Percentiles rank a stretch among this genome's conserved stretches.
Conservation (phyloP, 2,329 filamentous ascomycete genomes). For the Arthrinium phaeospermum region DNA sequence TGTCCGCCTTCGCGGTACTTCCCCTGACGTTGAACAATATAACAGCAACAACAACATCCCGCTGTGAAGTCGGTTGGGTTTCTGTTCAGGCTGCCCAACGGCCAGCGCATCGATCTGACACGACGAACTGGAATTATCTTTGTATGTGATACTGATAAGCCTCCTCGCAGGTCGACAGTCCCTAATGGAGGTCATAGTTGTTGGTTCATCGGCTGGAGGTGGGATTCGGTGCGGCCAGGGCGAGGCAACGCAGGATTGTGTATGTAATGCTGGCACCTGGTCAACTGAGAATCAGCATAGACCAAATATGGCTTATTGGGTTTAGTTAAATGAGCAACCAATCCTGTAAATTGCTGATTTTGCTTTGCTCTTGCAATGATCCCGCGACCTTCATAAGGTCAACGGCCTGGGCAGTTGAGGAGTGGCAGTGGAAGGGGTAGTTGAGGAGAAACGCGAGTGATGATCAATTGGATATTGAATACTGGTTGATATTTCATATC, state of each 20-base stretch:
- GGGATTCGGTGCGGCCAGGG: no score
- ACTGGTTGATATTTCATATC: not conserved
- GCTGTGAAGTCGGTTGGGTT: no score
- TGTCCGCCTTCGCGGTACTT: no score
- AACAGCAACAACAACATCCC: no score
- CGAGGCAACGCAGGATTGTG: not conserved
- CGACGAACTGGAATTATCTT: rapidly evolving
- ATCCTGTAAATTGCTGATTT: not conserved
- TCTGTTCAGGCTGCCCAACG: not conserved
- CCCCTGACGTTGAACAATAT: no score
- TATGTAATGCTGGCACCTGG: not conserved
- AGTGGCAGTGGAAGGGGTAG: not conserved
- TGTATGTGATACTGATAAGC: not conserved
- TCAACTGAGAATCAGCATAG: not conserved
- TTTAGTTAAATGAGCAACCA: not conserved
- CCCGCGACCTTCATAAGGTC: not conserved
- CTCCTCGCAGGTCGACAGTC: not conserved
- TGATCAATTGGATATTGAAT: not conserved
- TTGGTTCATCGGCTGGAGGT: not conserved
- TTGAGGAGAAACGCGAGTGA: not conserved
- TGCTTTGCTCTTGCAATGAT: not conserved
- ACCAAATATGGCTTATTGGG: not conserved
- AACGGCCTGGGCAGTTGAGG: not conserved
- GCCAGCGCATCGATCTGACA: not conserved
- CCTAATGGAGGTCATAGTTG: no score